Base-by-base conservation (phyloP, 116 monocot genomes). In the Papilionanthe hybrid region DNA sequence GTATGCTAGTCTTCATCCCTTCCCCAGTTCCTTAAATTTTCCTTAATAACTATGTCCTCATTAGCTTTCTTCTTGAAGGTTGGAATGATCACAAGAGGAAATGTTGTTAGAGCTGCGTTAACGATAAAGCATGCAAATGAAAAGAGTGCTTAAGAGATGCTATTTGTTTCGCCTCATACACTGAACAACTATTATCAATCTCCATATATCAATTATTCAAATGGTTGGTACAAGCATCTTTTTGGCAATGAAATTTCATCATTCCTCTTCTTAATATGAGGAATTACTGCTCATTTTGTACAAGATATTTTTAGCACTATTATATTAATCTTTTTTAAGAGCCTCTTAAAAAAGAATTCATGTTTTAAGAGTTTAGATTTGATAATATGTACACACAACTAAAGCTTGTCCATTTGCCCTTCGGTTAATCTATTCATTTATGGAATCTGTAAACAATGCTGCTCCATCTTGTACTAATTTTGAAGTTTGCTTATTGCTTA, bases 71-170 rank as follows among this genome's bases (percentile, higher is more conserved):
- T 18, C 79, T 81, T 86, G 47, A 85, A 94, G 94, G 85, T 94
- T 72, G 94, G 94, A 27, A 85, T 94, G 18, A 90, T 94, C 47
- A 94, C 94, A 49, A 88, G 94, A 72, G 94, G 90, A 85, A 94
- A 87, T 82, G 90, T 94, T 10, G 90, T 94, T 55, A 84, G 88
- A 85, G 94, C 94, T 4, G 92, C 94, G 25, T 85, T 94, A 28
- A 71, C 82, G n/a, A 86, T 88, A 29, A 91, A 88, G 72, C 88
- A 67, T 50, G 76, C 48, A 37, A 82, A 53, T 50, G 67, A 76
- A 77, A 30, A 77, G 67, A 55, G 50, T 48, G 30, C 82, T 17
- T 23, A 76, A 77, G 67, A 73, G 42, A 30, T 5, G 28, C 17
- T 7, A 71, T 37, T 71, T 29, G 30, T 27, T 71, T 32, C 30